Conservation (phyloP, 176 grass and related monocot species). For the Lolium rigidum region DNA sequence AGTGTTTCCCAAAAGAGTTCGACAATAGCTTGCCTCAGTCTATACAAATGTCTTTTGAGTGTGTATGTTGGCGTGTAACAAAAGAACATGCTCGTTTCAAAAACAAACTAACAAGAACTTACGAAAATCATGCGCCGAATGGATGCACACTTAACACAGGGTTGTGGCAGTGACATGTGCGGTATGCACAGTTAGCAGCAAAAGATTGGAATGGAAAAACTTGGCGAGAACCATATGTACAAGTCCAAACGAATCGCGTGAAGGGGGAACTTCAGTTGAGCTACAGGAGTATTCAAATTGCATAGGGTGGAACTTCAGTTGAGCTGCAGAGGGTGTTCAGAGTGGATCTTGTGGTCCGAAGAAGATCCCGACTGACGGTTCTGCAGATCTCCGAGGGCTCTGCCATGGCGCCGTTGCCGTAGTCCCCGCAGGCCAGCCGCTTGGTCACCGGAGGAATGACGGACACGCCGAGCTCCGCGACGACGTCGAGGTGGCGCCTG, state of each 20-base stretch:
- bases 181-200: not conserved
- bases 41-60: not conserved
- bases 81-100: not conserved
- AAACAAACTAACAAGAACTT: not conserved
- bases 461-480: slow-evolving; percentile 56
- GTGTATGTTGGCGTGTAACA: not conserved
- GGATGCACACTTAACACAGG: too few species aligned
- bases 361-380: slow-evolving; percentile 49
- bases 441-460: slow-evolving; percentile 66
- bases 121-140: too few species aligned
- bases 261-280: not conserved
- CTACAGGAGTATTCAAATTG: too few species aligned
- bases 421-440: slow-evolving; percentile 70
- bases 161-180: not conserved
- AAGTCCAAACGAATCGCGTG: too few species aligned
- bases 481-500: slow-evolving; percentile 55
- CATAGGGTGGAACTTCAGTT: too few species aligned
- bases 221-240: not conserved
- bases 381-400: slow-evolving; percentile 64
- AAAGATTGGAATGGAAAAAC: not conserved
- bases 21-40: not conserved
- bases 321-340: not conserved
- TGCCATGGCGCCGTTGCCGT: slow-evolving; percentile 75
- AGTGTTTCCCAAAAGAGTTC: not conserved
- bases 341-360: slow-evolving; percentile 26